Evolutionary conservation across 768 basidiomycete species (phyloP).

Genomic region (Pisolithus tinctorius): DNA sequence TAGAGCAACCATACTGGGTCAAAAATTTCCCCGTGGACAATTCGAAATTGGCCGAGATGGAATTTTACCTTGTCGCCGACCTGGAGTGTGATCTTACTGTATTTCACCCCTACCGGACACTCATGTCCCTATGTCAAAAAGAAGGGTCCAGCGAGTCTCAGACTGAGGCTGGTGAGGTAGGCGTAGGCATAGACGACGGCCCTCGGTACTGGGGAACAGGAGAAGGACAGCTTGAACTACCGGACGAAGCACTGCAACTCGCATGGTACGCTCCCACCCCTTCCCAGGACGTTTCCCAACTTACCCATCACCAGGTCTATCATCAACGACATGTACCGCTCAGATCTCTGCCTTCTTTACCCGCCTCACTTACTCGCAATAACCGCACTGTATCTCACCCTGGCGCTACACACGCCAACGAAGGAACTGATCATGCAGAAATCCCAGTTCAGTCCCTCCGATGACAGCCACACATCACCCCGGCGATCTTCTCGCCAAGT

Average conservation of each 20-base stretch:
- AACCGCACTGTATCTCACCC: constrained; percentile 84
- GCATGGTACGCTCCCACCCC: constrained; percentile 61
- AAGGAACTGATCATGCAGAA: constrained; percentile 38
- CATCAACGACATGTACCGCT: constrained; percentile 94
- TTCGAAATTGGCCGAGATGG: constrained; percentile 94
- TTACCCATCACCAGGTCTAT: constrained; percentile 62
- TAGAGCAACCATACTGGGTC: constrained; percentile 62
- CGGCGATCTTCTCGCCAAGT: constrained; percentile 53
- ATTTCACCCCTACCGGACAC: constrained; percentile 92
- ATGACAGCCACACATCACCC: constrained; percentile 27
- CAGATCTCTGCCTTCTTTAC: constrained; percentile 87
- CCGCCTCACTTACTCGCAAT: constrained; percentile 94
- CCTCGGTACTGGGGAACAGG: constrained; percentile 75
- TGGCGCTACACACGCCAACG: constrained; percentile 63
- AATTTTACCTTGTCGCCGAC: constrained; percentile 96
- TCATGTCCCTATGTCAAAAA: constrained; percentile 69
- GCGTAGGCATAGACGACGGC: constrained; percentile 47
- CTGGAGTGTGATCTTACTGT: constrained; percentile 90
- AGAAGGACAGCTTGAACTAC: constrained; percentile 70
- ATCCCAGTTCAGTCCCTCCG: constrained; percentile 14
- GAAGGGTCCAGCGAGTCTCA: constrained; percentile 34
- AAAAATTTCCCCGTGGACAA: constrained; percentile 85
- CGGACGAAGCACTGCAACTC: constrained; percentile 74
- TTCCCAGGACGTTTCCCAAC: neutral
- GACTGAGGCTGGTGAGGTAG: constrained; percentile 52